Evolutionary conservation across 2,329 filamentous ascomycete genomes (phyloP), one percentile per base, ranked within the genome.

Genomic region (Phaeosphaeria sp.): DNA sequence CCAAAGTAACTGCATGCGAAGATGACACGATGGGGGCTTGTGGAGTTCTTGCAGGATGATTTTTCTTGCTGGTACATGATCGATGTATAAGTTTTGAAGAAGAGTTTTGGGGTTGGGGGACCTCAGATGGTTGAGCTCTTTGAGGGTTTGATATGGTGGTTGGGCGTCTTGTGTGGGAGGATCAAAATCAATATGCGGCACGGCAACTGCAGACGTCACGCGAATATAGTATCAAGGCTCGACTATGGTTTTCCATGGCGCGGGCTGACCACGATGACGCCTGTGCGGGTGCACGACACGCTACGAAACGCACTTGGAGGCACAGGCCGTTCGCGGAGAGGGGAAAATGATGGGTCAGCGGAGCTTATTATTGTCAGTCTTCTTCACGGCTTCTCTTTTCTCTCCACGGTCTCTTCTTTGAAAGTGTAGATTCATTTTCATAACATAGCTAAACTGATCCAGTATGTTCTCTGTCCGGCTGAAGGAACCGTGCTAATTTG

Each of bases 291-390:
- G 65, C 65, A 62, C 54, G 58, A 60, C 56, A 64, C 58, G 60
- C 66, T 68, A 69, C 67, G 67, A 64, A 69, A 68, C 65, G 58
- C 55, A 46, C 44, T 46, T 65, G 60, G 60, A 64, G 65, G 64
- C 63, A 66, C 61, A 57, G 59, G 41, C 61, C 20, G 47, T 50
- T 50, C 53, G 57, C 60, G 56, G 64, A 62, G 60, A 60, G 59
- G 59, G 63, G 59, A 58, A 36, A 36, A 36, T 6, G 30, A 36
- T 36, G 30, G 30, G 30, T 36, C 30, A 67, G 55, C 55, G 65
- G 60, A 58, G 59, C 60, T 59, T 54, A 60, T 56, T 60, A 61
- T 15, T 36, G 30, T 13, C 30, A 36, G 13, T 36, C 30, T 36
- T 36, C 20, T 59, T 62, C 58, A 59, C 57, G 55, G 56, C 60